A percentile compares a stretch with the other conserved stretches of the same genome.
phyloP scores from a whole-genome alignment of 176 grass and related monocot genomes.

The Areca catechu region DNA sequence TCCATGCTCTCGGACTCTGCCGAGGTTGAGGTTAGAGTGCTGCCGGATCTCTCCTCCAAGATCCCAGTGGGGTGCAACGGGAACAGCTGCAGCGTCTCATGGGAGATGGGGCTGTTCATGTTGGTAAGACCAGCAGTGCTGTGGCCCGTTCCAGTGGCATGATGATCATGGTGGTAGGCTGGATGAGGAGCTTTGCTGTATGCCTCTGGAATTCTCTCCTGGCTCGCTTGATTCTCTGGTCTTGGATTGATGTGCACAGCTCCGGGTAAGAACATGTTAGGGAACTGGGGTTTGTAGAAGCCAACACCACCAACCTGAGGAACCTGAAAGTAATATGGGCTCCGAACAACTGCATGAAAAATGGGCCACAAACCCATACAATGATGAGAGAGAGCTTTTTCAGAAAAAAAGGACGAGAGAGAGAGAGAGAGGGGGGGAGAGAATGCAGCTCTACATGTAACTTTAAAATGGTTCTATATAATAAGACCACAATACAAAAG shows the following conservation, averaged over 20 bases:
- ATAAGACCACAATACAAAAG: no score
- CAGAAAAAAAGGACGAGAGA: no score
- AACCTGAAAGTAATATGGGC: conserved; percentile 19
- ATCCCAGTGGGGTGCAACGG: conserved; percentile 33
- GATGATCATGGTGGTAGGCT: not conserved
- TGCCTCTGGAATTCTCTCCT: not conserved
- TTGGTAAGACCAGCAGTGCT: not conserved
- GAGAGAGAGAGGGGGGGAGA: no score
- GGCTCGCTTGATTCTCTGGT: not conserved
- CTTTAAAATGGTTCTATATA: no score
- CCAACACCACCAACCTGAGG: conserved; percentile 4
- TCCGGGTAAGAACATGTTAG: conserved; percentile 5
- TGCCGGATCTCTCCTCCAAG: conserved; percentile 2
- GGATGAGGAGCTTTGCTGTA: not conserved
- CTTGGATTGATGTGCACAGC: not conserved
- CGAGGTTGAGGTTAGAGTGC: not conserved
- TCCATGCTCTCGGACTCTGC: not conserved
- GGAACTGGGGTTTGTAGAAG: conserved; percentile 15
- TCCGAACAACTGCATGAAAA: conserved; percentile 25
- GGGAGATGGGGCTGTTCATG: not conserved
- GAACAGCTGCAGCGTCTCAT: conserved; percentile 45
- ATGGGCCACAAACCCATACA: no score
- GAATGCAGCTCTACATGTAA: no score
- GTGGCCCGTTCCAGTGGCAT: not conserved
- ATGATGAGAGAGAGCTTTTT: no score